phyloP scores from a whole-genome alignment of 768 basidiomycete species.

The Suillus paluster region DNA sequence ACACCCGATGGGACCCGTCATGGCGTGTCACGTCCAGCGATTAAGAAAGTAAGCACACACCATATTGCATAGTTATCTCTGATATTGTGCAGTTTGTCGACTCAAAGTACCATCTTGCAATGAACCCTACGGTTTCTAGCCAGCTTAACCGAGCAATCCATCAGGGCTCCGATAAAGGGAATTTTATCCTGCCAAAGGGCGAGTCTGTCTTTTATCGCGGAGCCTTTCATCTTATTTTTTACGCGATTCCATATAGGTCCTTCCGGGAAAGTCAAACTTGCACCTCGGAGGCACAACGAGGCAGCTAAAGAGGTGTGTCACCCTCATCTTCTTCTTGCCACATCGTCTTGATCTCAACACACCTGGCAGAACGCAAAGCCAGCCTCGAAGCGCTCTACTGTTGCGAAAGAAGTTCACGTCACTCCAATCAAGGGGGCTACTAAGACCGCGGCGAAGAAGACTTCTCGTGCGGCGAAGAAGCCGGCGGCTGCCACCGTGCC shows the following conservation, averaged over 20 bases:
- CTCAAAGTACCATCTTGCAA: constrained; percentile 55
- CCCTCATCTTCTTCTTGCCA: neutral
- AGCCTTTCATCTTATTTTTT: neutral
- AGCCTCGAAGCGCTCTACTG: neutral
- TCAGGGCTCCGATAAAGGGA: constrained; percentile 52
- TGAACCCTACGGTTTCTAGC: constrained; percentile 45
- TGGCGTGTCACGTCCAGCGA: constrained; percentile 76
- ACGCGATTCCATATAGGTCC: constrained; percentile 19
- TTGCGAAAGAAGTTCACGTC: constrained; percentile 1
- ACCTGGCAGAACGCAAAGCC: constrained; percentile 20
- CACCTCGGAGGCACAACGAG: constrained; percentile 17
- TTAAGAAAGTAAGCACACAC: constrained; percentile 76
- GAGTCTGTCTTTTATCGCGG: neutral
- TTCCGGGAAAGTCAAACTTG: constrained; percentile 31
- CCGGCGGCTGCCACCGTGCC: neutral
- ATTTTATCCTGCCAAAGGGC: constrained; percentile 63
- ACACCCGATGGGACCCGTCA: constrained; percentile 66
- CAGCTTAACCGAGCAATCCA: constrained; percentile 61
- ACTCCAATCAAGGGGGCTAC: neutral
- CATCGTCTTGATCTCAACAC: neutral
- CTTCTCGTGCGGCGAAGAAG: constrained; percentile 9
- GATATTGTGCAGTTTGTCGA: constrained; percentile 49
- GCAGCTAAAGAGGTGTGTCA: constrained; percentile 21
- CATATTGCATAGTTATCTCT: neutral
- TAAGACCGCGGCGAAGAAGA: constrained; percentile 11